Conservation (phyloP, 805 yeast species). For the Metschnikowia kunwiensis region DNA sequence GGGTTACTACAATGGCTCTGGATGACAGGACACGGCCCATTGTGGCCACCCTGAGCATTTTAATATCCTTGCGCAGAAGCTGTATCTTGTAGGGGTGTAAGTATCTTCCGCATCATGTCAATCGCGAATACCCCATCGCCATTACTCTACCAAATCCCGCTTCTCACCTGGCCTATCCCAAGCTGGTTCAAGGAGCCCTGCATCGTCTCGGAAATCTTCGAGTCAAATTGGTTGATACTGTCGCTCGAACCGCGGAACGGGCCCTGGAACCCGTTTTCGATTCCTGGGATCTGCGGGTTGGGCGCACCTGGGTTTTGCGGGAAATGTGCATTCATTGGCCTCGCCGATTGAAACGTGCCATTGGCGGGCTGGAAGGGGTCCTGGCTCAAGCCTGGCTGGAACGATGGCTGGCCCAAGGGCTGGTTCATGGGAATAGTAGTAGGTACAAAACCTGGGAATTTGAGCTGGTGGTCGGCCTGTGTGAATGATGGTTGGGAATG, state of each 20-base stretch:
- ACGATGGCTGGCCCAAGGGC: constrained; percentile 3
- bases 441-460: constrained; percentile 4
- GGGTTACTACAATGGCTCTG: no score
- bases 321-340: constrained; percentile 1
- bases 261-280: constrained; percentile 5
- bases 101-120: no score
- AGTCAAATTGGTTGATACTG: constrained; percentile 4
- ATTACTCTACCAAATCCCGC: constrained; percentile 13
- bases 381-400: constrained; percentile 1
- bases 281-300: not conserved
- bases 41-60: no score
- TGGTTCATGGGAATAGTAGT: constrained; percentile 5
- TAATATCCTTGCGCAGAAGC: no score
- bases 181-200: constrained; percentile 12
- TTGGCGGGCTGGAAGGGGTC: constrained; percentile 4
- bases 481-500: constrained; percentile 7
- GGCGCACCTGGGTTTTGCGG: constrained; percentile 1
- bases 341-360: constrained; percentile 3
- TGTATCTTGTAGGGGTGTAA: no score
- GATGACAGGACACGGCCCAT: no score
- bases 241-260: constrained; percentile 6
- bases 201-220: constrained; percentile 10
- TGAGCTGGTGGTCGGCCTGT: constrained; percentile 3
- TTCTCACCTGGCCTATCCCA: constrained; percentile 10
- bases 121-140: no score